Evolutionary conservation across 2,329 filamentous ascomycete genomes (phyloP).

Genomic region (Lachnellula subtilissima): DNA sequence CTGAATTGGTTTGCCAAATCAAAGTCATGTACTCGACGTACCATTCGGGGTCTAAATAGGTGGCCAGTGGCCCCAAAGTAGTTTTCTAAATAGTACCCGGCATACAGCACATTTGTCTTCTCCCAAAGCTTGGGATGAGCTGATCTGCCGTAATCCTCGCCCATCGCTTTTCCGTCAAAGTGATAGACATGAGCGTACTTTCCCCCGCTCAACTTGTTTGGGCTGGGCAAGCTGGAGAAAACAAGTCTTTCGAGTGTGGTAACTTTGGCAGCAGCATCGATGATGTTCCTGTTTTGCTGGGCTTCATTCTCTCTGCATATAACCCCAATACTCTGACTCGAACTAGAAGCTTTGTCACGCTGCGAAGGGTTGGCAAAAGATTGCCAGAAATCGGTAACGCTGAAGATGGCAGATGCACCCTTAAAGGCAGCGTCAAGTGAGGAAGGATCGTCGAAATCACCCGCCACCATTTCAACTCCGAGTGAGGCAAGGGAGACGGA

Average conservation of each 20-base stretch:
- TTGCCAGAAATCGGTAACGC: conserved; percentile 48
- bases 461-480: conserved; percentile 40
- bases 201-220: conserved; percentile 34
- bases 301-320: conserved; percentile 25
- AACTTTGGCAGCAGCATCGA: conserved; percentile 33
- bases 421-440: conserved; percentile 37
- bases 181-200: conserved; percentile 38
- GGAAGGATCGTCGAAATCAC: conserved; percentile 37
- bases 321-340: background rate
- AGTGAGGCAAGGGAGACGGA: conserved; percentile 33
- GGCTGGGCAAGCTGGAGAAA: conserved; percentile 35
- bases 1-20: background rate
- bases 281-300: conserved; percentile 33
- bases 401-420: conserved; percentile 48
- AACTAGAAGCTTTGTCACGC: background rate
- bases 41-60: conserved; percentile 1
- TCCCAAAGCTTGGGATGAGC: conserved; percentile 25
- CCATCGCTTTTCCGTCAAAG: conserved; percentile 38
- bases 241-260: conserved; percentile 35
- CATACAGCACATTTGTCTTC: conserved; percentile 32
- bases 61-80: background rate
- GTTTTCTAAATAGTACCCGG: conserved; percentile 23
- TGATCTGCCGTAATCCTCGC: conserved; percentile 28
- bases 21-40: conserved; percentile 1
- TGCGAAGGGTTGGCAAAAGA: background rate